Evolutionary conservation across 2,329 filamentous ascomycete genomes (phyloP), one percentile per base, ranked within the genome.

Genomic region (Cordyceps farinosa): DNA sequence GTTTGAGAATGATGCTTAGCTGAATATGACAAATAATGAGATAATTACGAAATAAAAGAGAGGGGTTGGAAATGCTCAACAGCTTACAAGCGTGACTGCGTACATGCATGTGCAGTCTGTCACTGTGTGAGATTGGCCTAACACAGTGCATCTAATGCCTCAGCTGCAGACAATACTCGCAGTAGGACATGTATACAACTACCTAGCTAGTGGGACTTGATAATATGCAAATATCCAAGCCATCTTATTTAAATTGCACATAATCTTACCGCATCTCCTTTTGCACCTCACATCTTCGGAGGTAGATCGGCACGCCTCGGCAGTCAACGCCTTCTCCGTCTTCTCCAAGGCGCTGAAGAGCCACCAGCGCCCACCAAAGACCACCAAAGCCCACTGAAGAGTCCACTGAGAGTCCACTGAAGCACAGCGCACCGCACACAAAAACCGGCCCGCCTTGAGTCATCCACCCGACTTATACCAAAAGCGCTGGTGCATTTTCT

Each of bases 1-100:
- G 61, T 96, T 87, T 76, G 89, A 91, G 71, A 91, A 90, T 67
- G 75, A 82, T 50, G 50, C 30, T 1, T 65, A 51, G 42, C 11
- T 2, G 8, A 27, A 3, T 38, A 5, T 40, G 9, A 52, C n/a
- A n/a, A n/a, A 55, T 30, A 47, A 61, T 36, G 22, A 34, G 30
- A 45, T 3, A 30, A 52, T n/a, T 34, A 47, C 29, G 27, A 34
- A 52, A 15, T 32, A 50, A 50, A 9, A 5, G 17, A n/a, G 40
- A 44, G 15, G 7, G n/a, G n/a, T 7, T 44, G 4, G 45, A 48
- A 10, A 13, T 40, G 38, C 4, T 15, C 4, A 40, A 15, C 5
- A 13, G 38, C 38, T 48, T 7, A 48, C 4, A 60, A 42, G 40
- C 7, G 27, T 40, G 50, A 45, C 55, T 40, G 38, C 13, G 15